Evolutionary conservation across 345 rosid genomes (phyloP).

Genomic region (Pugionium dolabratum): DNA sequence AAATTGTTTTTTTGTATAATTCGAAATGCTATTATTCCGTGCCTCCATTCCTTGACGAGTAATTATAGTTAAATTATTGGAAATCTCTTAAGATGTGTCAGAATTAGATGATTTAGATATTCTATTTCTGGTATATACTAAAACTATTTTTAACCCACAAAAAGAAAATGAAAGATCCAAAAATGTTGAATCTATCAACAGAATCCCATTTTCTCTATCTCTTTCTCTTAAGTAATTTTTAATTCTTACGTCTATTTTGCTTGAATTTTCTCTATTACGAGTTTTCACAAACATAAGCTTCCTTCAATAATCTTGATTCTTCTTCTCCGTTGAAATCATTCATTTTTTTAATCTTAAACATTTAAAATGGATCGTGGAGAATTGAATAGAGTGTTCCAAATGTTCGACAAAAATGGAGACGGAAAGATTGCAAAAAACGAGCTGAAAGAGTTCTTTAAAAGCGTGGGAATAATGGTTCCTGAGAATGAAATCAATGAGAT

Average conservation of each 20-base stretch:
- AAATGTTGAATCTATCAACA: too few species aligned
- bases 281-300: conserved; percentile 5
- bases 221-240: neutral
- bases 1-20: neutral
- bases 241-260: neutral
- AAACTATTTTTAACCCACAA: too few species aligned
- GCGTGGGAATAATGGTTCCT: conserved; percentile 34
- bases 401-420: conserved; percentile 42
- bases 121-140: neutral
- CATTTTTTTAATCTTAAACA: neutral
- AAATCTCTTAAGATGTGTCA: too few species aligned
- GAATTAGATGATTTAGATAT: neutral
- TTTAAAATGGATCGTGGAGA: conserved; percentile 37
- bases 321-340: neutral
- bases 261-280: conserved; percentile 1
- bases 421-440: conserved; percentile 42
- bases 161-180: too few species aligned
- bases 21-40: neutral
- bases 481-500: conserved; percentile 36
- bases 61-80: conserved; percentile 9
- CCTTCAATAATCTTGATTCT: neutral
- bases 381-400: conserved; percentile 36
- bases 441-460: conserved; percentile 35
- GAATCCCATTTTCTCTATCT: conserved; percentile 10
- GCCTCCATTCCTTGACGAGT: neutral